phyloP scores from a whole-genome alignment of 192 early-diverging fungal species.

The Kappamyces sp. region DNA sequence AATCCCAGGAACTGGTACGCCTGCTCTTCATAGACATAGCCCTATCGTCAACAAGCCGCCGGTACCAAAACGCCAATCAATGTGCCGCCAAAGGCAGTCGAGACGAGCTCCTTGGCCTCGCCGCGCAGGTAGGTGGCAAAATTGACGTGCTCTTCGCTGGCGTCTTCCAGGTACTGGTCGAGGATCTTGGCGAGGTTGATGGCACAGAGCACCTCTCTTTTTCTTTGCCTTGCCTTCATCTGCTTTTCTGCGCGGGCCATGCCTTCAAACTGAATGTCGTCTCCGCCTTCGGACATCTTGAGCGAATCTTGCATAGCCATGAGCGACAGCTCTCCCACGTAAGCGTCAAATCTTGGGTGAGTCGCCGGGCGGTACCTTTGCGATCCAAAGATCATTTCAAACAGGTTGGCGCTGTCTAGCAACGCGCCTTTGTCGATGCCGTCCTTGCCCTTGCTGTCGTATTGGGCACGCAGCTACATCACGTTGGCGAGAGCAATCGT shows the following conservation, averaged over 20 bases:
- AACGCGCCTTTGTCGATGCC: conserved; percentile 21
- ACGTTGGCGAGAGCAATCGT: too few species aligned
- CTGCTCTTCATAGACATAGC: conserved; percentile 30
- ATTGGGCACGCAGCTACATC: conserved; percentile 26
- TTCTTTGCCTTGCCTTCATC: conserved; percentile 24
- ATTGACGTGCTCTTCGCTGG: conserved; percentile 15
- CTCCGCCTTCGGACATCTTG: background rate
- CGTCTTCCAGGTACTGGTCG: conserved; percentile 17
- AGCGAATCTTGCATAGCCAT: conserved; percentile 16
- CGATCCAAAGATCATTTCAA: conserved; percentile 26
- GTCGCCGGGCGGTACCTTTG: too few species aligned
- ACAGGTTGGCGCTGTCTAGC: conserved; percentile 27
- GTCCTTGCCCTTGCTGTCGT: conserved; percentile 24
- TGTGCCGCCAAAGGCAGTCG: conserved; percentile 27
- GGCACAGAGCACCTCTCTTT: conserved; percentile 31
- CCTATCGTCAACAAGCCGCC: background rate
- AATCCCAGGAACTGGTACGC: conserved; percentile 23
- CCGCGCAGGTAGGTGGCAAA: conserved; percentile 19
- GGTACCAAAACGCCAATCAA: conserved; percentile 32
- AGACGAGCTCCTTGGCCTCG: conserved; percentile 25
- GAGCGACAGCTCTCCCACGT: conserved; percentile 29
- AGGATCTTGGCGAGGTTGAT: conserved; percentile 16
- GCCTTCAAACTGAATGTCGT: background rate
- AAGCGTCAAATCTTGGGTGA: conserved; percentile 27
- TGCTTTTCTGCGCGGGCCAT: conserved; percentile 3